Evolutionary conservation across 2,329 filamentous ascomycete genomes (phyloP), one percentile per base, ranked within the genome.

Genomic region (Iodosphaeria phyllophila): DNA sequence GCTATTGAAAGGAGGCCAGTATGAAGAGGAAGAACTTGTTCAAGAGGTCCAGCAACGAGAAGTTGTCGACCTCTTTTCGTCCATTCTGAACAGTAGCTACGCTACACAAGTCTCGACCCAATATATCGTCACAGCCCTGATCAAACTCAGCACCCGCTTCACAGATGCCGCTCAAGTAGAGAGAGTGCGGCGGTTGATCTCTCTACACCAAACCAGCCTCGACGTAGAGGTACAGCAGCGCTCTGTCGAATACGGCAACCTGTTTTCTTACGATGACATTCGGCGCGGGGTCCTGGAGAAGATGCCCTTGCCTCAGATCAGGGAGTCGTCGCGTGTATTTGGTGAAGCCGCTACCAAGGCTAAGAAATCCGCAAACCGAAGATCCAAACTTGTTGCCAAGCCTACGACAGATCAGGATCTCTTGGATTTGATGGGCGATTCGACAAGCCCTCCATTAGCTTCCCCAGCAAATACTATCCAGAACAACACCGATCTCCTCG

Each of bases 241-340:
- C 46, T 78, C 86, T 5, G 84, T 92, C 12, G 89, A 98, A 48
- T 98, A 95, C 41, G 70, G 74, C 30, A 95, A 95, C 42, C 60
- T 98, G n/a, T 95, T 98, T 41, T 68, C 69, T 1, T 82, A 82
- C 40, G 84, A 98, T 37, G 62, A 82, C 31, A 78, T 98, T 28
- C 73, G 86, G 27, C 68, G 67, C 30, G 89, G 89, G 29, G 89
- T 98, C 3, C 58, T 98, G 8, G 89, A 98, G 52, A 91, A 89
- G 48, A 98, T 98, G 91, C 89, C 89, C 6, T 70, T 89, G 2
- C 89, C 89, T 6, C 86, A 95, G 48, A 95, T 98, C 42, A 82
- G 86, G 36, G 89, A 98, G 46, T 82, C 92, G 47, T 86, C 89
- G 27, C 66, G 86, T 31, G 84, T 93, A 3, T 60, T 98, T 11